These are phyloP conservation scores for Parmales sp. DNA, from an alignment of 108 stramenopile species.

Conservation along the genomic window DNA sequence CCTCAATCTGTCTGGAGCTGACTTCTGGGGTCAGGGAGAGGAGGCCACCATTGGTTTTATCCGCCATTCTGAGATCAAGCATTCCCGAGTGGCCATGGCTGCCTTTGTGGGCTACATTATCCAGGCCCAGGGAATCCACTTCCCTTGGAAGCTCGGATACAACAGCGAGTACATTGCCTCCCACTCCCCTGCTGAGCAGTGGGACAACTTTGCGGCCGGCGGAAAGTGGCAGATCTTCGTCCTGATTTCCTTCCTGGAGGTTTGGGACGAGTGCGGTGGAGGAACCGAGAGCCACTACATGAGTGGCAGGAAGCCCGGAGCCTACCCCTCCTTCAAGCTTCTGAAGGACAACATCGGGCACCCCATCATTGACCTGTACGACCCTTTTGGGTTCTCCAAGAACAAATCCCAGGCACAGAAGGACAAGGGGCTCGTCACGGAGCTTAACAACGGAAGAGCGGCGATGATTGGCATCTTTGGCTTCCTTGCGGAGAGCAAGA, in stretches of 20 bases:
- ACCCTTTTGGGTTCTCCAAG: constrained; percentile 54
- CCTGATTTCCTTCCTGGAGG: constrained; percentile 38
- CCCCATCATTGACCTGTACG: constrained; percentile 39
- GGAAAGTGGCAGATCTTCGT: constrained; percentile 25
- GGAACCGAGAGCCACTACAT: constrained; percentile 47
- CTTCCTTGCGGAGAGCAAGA: constrained; percentile 40
- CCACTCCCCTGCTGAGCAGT: constrained; percentile 7
- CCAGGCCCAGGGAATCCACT: constrained; percentile 47
- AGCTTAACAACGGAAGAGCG: constrained; percentile 53
- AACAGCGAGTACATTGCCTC: background rate
- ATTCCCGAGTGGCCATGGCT: constrained; percentile 63
- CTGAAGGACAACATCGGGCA: constrained; percentile 45
- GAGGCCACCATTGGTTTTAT: constrained; percentile 43
- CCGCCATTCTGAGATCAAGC: constrained; percentile 56
- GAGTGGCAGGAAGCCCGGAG: constrained; percentile 45
- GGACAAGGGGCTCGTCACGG: constrained; percentile 39
- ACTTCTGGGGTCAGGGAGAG: constrained; percentile 13
- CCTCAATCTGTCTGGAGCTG: background rate
- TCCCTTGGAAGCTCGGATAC: constrained; percentile 31
- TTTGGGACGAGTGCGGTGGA: constrained; percentile 56
- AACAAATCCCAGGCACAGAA: constrained; percentile 45
- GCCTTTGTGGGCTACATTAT: constrained; percentile 61
- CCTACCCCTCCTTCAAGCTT: constrained; percentile 41
- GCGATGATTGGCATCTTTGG: constrained; percentile 58
- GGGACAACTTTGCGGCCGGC: constrained; percentile 7